Base-by-base conservation (phyloP, 2,329 filamentous ascomycete species). In the Penicillium occitanis region DNA sequence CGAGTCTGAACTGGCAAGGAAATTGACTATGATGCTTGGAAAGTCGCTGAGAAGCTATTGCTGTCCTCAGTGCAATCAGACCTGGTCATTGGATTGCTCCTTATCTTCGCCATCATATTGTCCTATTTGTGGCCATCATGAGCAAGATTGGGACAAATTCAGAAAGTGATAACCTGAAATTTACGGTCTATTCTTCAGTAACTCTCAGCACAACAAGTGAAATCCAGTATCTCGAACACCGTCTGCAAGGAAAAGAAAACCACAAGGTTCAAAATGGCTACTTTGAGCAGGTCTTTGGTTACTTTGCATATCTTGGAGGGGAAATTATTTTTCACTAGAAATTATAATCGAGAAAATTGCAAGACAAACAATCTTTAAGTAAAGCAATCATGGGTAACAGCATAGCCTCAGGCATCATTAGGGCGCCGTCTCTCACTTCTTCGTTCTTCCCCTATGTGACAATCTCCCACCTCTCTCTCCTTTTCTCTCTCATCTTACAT, bases 231-330 rank as follows among this genome's bases (percentile, higher is more conserved):
- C 46, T 6, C 53, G 33, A 2, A 57, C 62, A 4, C 48, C 63
- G 13, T 67, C 67, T 14, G 48, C 69, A 17, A 60, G 46, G 22
- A 67, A 46, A 53, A 61, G 59, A 19, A 64, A 33, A 63, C 70
- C 57, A 8, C 64, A 70, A 10, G 79, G 83, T 60, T 80, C 85
- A 59, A 84, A 85, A 72, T 89, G 87, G 86, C 78, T 88, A 63
- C 82, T 86, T 53, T 84, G 86, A 61, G 84, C 86, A 0, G 85
- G 85, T 2, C 79, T 86, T 10, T 83, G 0, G 83, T 88, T 5
- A 83, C 85, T 1, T 83, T 84, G 3, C 81, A 8, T 33, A 33
- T 33, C 30, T 8, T 10, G 30, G 30, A 33, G 1, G 7, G 7
- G 30, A 33, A 33, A 33, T 33, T 33, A 10, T 33, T 33, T 7